Evolutionary conservation across 164 flowering plant species (phyloP), one percentile per base, ranked within the genome.

Genomic region (Dillenia turbinata): DNA sequence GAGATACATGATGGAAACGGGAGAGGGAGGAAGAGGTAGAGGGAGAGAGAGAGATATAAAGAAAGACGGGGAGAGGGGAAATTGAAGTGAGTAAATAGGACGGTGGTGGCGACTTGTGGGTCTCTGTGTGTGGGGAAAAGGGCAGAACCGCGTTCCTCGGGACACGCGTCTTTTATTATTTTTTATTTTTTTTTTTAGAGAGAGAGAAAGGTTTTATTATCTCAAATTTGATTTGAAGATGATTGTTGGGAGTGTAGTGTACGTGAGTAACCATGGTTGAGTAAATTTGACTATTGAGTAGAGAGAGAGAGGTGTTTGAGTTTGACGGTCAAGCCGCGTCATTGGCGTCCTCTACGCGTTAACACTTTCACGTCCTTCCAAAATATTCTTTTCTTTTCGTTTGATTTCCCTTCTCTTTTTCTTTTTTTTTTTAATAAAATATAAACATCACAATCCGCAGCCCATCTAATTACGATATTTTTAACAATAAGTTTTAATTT

Each of bases 91-190:
- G 26, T 44, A 26, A 51, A 66, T 17, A 56, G 61, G 61, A 11
- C 46, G 49, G 60, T 6, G 54, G 17, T 10, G 64, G 33, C 2
- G 53, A 24, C 63, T 19, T 49, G 24, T 3, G 10, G 6, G 52
- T 52, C 48, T 12, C 24, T 83, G 81, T 75, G 78, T 79, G 83
- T 66, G 87, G 69, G 68, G 63, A 40, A 22, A 49, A 62, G 12
- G 68, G 72, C 6, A 33, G 75, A 82, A 79, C 63, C 88, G 92
- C 86, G 88, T 87, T 59, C 49, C 24, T 62, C 54, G 77, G 77
- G 79, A 75, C 87, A 83, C 88, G 90, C 76, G 85, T 77, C 82
- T 24, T 59, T 61, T 53, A 51, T 61, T 56, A 1, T 24, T 24
- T 24, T 24, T 24, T 26, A 2, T 26, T 26, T 26, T 26, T 26